Base-by-base conservation (phyloP, 441 rosid genomes). In the Omphalea diandra region DNA sequence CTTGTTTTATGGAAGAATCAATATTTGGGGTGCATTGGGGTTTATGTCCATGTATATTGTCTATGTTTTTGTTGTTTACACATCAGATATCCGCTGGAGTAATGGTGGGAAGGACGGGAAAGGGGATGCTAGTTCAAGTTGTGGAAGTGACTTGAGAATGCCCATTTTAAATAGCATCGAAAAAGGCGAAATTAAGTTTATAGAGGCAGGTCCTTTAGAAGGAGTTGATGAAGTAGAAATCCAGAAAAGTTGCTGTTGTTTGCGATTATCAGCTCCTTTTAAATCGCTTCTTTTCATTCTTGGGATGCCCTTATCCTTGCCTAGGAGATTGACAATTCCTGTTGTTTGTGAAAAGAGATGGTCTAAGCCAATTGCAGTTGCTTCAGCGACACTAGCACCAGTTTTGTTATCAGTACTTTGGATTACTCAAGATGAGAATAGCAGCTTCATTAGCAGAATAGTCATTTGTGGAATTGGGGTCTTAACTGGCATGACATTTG, bases 271-370 rank as follows among this genome's bases (percentile, higher is more conserved):
- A 35, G n/a, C 63, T 35, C 73, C 80, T 57, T 88, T 82, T 69
- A 49, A 44, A 36, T 63, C 71, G 73, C 35, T 79, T 2, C n/a
- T 87, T 14, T 46, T 57, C 58, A 59, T 89, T 62, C 63, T 91
- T 31, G 88, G 86, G 67, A 70, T 87, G 75, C 98, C 97, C 6
- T 83, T 94, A 29, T 83, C 68, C 56, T 71, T 94, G 53, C 95
- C 97, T 0, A 79, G 97, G 65, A 84, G 98, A 65, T 77, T 94
- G 77, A 94, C 98, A 11, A 91, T 91, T 71, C 98, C 97, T 2
- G 83, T 87, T 14, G 81, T 83, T 33, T 59, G 79, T 57, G 86
- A 88, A 72, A 76, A 84, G 29, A 79, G 76, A 74, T 94, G 98
- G 98, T 91, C 92, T 12, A 86, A 86, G 75, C 88, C 92, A 73